Conservation (phyloP, 2,329 filamentous ascomycete genomes). For the Pyrenochaeta sp. region DNA sequence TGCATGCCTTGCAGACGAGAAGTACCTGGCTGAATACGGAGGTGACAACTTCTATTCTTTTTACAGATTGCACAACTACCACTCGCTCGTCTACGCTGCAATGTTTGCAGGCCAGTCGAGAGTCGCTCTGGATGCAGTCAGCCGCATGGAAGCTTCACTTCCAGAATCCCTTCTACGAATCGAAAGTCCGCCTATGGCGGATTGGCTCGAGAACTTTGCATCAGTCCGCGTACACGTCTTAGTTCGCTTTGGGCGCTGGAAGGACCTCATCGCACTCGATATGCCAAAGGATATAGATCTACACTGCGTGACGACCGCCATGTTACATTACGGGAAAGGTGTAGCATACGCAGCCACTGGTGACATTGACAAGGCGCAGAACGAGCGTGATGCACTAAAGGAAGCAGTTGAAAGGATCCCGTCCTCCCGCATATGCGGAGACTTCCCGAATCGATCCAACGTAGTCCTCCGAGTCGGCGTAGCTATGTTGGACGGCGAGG, state of each 20-base stretch:
- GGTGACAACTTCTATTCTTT: slow-evolving; percentile 77
- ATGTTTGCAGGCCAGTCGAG: slow-evolving; percentile 76
- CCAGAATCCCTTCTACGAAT: slow-evolving; percentile 70
- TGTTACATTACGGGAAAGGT: slow-evolving; percentile 73
- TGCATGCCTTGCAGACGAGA: slow-evolving; percentile 73
- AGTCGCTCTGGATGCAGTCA: slow-evolving; percentile 68
- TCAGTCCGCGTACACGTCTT: slow-evolving; percentile 73
- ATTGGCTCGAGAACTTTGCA: slow-evolving; percentile 78
- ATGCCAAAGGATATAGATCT: slow-evolving; percentile 67
- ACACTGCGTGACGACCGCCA: slow-evolving; percentile 74
- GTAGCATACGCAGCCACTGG: slow-evolving; percentile 70
- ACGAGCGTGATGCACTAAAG: slow-evolving; percentile 61
- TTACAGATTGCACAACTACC: slow-evolving; percentile 77
- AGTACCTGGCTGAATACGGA: slow-evolving; percentile 67
- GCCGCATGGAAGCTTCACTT: slow-evolving; percentile 67
- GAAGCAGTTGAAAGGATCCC: slow-evolving; percentile 63
- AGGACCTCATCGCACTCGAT: slow-evolving; percentile 66
- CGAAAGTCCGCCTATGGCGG: slow-evolving; percentile 76
- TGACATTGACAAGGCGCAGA: slow-evolving; percentile 63
- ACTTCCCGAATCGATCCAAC: slow-evolving; percentile 73
- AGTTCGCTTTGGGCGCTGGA: slow-evolving; percentile 77
- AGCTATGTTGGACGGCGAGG: slow-evolving; percentile 76
- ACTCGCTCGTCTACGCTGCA: slow-evolving; percentile 78
- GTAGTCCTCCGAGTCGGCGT: slow-evolving; percentile 68
- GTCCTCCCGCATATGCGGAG: slow-evolving; percentile 62